Evolutionary conservation across 108 stramenopile genomes (phyloP), one percentile per base, ranked within the genome.

Genomic region (Craspedostauros australis): DNA sequence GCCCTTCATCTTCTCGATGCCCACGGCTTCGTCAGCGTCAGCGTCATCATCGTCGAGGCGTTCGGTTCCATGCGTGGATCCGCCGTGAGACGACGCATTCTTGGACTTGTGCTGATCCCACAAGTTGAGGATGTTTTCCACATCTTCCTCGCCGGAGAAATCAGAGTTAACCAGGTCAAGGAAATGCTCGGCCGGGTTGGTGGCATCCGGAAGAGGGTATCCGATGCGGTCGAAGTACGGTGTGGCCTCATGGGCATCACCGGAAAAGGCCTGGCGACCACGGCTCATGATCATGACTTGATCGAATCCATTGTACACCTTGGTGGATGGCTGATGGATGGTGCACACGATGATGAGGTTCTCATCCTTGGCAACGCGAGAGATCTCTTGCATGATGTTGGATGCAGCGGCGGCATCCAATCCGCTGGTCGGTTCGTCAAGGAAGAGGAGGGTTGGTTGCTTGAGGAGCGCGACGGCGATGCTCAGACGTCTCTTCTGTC

Each of bases 391-490:
- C n/a, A n/a, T n/a, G n/a, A n/a, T n/a, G n/a, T n/a, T 52, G 27
- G 68, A 38, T 16, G 84, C 84, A 31, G 65, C 74, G 22, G 80
- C 62, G 33, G 73, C 62, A 57, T 86, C 84, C 22, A 86, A 61
- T 22, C 84, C 80, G 50, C 63, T 56, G 38, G 86, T 89, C 50
- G 86, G 88, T 55, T 90, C 89, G 55, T 95, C 94, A 16, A 95
- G 64, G 49, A 75, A 75, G 4, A 79, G 40, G 43, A 79, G 48
- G 0, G 69, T 64, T 15, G 70, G 77, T 4, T 76, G 76, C 1
- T 81, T 59, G 14, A 75, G 81, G 4, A 87, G 62, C 50, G 82
- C 85, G 7, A 87, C 85, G 28, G 81, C 85, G 39, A 87, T 87
- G 4, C 76, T 78, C 4, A 87, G 63, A 7, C 81, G 80, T 48